phyloP scores from a whole-genome alignment of 2,329 filamentous ascomycete genomes.

The Verticillium zaregamsianum region DNA sequence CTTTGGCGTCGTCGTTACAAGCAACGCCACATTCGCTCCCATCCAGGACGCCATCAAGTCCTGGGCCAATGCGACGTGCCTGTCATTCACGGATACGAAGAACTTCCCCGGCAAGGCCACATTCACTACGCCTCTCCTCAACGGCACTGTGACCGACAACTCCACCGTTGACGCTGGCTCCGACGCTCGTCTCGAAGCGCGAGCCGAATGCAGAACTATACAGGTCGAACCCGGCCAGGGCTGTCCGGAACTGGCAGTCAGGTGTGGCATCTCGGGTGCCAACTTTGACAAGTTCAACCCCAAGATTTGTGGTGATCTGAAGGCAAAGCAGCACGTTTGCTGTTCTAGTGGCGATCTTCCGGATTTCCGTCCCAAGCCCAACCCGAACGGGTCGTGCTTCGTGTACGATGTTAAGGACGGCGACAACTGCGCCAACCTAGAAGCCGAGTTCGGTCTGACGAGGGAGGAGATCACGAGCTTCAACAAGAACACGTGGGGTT shows the following conservation, averaged over 20 bases:
- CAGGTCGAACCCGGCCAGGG: constrained; percentile 15
- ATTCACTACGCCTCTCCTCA: no score
- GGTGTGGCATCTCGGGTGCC: constrained; percentile 18
- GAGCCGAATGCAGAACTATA: constrained; percentile 3
- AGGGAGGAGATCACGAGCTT: constrained; percentile 28
- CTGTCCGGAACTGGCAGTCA: constrained; percentile 17
- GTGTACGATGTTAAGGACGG: constrained; percentile 2
- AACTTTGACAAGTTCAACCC: constrained; percentile 23
- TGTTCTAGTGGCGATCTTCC: constrained; percentile 29
- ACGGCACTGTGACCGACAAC: no score
- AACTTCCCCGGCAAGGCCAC: constrained; percentile 13
- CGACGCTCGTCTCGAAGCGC: constrained; percentile 9
- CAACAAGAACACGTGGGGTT: constrained; percentile 35
- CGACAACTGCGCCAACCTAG: constrained; percentile 28
- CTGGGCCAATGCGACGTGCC: constrained; percentile 22
- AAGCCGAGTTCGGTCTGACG: constrained; percentile 27
- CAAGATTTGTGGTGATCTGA: constrained; percentile 25
- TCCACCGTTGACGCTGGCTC: no score
- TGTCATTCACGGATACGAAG: constrained; percentile 16
- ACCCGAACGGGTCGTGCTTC: constrained; percentile 27
- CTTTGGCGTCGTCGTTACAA: constrained; percentile 27
- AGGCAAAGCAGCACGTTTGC: constrained; percentile 28
- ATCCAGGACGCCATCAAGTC: constrained; percentile 24
- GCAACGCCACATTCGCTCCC: constrained; percentile 23
- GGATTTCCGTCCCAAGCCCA: constrained; percentile 26